A percentile compares a stretch with the other conserved stretches of the same genome.
These are phyloP conservation scores for Lycium barbarum DNA, from an alignment of 257 asterid species.

Conservation along the genomic window DNA sequence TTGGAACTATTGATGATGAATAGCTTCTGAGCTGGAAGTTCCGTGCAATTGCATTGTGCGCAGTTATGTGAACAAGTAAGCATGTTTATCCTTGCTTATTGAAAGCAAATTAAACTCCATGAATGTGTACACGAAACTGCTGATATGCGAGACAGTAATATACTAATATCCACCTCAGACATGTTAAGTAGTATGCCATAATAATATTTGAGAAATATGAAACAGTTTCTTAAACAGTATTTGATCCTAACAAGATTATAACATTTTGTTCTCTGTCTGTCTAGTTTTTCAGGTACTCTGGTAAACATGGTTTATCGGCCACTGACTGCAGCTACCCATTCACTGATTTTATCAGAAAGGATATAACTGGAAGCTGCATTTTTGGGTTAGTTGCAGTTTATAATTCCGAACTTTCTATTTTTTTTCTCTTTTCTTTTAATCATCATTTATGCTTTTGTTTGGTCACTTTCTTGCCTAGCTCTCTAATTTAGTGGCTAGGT, in stretches of 20 bases:
- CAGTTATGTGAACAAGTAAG: slow-evolving; percentile 20
- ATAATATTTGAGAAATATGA: not conserved
- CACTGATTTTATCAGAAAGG: slow-evolving; percentile 1
- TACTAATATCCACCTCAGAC: slow-evolving; percentile 7
- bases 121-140: slow-evolving; percentile 13
- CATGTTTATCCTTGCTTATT: slow-evolving; percentile 25
- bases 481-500: slow-evolving; percentile 3
- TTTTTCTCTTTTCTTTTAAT: not conserved
- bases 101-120: slow-evolving; percentile 2
- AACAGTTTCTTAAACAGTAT: slow-evolving; percentile 12
- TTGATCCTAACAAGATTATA: not conserved
- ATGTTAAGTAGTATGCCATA: not conserved
- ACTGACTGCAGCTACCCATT: not conserved
- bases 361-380: slow-evolving; percentile 20
- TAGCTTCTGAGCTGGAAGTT: slow-evolving; percentile 10
- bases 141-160: not conserved
- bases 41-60: slow-evolving; percentile 2
- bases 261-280: not conserved
- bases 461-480: slow-evolving; percentile 4
- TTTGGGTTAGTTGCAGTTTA: slow-evolving; percentile 15
- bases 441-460: not conserved
- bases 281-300: slow-evolving; percentile 9
- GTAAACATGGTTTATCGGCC: not conserved
- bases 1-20: slow-evolving; percentile 78
- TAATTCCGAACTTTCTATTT: not conserved